These are phyloP conservation scores for Xylogone sp. DNA, from an alignment of 2,329 filamentous ascomycete species.

Conservation along the genomic window DNA sequence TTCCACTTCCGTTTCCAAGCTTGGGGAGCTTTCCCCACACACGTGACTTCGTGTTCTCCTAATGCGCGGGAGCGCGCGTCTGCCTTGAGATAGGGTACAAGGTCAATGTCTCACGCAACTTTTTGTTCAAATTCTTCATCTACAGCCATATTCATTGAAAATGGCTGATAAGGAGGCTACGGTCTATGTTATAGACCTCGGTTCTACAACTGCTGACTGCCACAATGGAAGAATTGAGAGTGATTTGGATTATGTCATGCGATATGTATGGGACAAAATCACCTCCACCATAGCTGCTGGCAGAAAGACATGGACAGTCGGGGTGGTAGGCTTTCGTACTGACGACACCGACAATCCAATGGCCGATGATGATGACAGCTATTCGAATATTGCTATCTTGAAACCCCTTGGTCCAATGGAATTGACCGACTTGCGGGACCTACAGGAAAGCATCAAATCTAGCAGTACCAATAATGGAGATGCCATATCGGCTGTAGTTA, in stretches of 20 bases:
- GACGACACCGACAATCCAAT: conserved; percentile 71
- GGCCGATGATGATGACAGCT: conserved; percentile 61
- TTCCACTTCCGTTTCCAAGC: background rate
- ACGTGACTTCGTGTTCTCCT: background rate
- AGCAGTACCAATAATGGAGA: conserved; percentile 71
- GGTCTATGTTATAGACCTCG: conserved; percentile 87
- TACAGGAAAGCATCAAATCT: conserved; percentile 62
- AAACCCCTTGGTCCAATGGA: conserved; percentile 59
- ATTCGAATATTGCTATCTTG: conserved; percentile 77
- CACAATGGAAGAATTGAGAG: conserved; percentile 69
- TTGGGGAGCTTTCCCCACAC: background rate
- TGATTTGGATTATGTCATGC: conserved; percentile 85
- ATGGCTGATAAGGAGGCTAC: conserved; percentile 96
- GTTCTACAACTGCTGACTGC: conserved; percentile 74
- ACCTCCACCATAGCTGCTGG: conserved; percentile 64
- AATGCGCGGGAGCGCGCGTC: background rate
- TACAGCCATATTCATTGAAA: conserved; percentile 14
- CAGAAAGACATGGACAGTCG: conserved; percentile 69
- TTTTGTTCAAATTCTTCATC: background rate
- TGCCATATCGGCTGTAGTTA: conserved; percentile 79
- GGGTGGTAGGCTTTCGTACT: conserved; percentile 81
- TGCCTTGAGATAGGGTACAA: background rate
- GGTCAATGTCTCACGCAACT: background rate
- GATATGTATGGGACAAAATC: conserved; percentile 94
- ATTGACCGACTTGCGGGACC: conserved; percentile 64